These are phyloP conservation scores for Chloris gayana DNA, from an alignment of 176 grass and related monocot species.

Conservation along the genomic window DNA sequence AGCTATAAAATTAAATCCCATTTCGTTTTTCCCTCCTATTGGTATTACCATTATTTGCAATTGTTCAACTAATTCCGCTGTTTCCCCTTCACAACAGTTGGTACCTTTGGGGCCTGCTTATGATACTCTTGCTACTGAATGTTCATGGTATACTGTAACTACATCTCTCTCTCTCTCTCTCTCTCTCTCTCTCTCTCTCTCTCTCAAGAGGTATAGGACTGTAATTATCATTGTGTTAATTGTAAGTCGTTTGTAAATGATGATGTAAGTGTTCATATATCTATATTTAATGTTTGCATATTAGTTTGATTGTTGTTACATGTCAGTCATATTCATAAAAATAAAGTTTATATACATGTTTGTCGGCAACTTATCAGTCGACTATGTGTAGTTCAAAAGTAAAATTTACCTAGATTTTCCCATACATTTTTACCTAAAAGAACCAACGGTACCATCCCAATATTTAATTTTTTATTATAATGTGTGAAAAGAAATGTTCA, in stretches of 20 bases:
- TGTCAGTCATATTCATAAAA: too few species aligned
- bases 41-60: not conserved
- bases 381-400: too few species aligned
- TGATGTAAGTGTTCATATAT: too few species aligned
- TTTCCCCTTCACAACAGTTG: constrained; percentile 46
- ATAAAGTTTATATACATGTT: too few species aligned
- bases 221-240: too few species aligned
- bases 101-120: constrained; percentile 90
- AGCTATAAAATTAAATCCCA: not conserved
- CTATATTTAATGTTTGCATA: too few species aligned
- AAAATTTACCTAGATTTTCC: not conserved
- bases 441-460: not conserved
- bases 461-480: not conserved
- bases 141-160: constrained; percentile 61
- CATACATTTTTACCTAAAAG: not conserved
- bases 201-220: too few species aligned
- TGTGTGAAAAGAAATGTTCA: not conserved
- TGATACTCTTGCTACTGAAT: constrained; percentile 82
- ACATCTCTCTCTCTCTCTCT: too few species aligned
- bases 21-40: not conserved
- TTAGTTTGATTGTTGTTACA: too few species aligned
- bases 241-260: too few species aligned
- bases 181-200: too few species aligned
- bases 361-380: too few species aligned
- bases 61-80: not conserved